These are phyloP conservation scores for Cryptosporidium viatorum DNA, from an alignment of 169 alveolate species.

Conservation along the genomic window DNA sequence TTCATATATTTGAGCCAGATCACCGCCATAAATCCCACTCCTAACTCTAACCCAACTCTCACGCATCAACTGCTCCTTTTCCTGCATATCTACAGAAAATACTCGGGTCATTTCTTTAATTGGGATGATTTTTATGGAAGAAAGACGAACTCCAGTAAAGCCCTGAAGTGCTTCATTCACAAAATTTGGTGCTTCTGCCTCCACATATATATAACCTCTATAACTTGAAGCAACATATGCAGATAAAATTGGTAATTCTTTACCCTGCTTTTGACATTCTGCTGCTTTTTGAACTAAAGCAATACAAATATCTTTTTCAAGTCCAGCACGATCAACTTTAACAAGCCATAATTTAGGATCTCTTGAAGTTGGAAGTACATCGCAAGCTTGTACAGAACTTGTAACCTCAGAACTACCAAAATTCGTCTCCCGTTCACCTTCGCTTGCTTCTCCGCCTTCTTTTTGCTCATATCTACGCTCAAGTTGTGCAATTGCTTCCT, in stretches of 20 bases:
- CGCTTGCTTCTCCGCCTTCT: constrained; percentile 84
- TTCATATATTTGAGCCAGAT: constrained; percentile 86
- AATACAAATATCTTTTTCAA: constrained; percentile 83
- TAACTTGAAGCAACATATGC: constrained; percentile 86
- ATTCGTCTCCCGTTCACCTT: constrained; percentile 79
- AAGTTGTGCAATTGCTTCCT: constrained; percentile 85
- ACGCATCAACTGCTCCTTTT: constrained; percentile 81
- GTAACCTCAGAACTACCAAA: constrained; percentile 74
- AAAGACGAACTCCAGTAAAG: constrained; percentile 81
- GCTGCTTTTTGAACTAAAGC: constrained; percentile 83
- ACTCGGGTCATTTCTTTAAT: constrained; percentile 86
- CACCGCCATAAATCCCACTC: constrained; percentile 85
- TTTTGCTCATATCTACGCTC: constrained; percentile 85
- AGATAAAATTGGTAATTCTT: constrained; percentile 83
- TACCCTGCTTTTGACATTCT: constrained; percentile 79
- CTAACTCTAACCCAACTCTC: constrained; percentile 87
- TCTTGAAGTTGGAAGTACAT: constrained; percentile 80
- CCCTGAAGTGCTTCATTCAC: constrained; percentile 84
- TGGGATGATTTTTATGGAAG: constrained; percentile 85
- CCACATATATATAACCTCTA: constrained; percentile 84
- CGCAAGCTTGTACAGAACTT: constrained; percentile 49
- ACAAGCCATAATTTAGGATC: constrained; percentile 89
- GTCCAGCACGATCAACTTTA: constrained; percentile 80
- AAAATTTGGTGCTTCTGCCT: constrained; percentile 85
- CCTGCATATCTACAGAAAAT: constrained; percentile 83